These are phyloP conservation scores for Chernovozyma aurita DNA, from an alignment of 1,139 yeast species.

Conservation along the genomic window DNA sequence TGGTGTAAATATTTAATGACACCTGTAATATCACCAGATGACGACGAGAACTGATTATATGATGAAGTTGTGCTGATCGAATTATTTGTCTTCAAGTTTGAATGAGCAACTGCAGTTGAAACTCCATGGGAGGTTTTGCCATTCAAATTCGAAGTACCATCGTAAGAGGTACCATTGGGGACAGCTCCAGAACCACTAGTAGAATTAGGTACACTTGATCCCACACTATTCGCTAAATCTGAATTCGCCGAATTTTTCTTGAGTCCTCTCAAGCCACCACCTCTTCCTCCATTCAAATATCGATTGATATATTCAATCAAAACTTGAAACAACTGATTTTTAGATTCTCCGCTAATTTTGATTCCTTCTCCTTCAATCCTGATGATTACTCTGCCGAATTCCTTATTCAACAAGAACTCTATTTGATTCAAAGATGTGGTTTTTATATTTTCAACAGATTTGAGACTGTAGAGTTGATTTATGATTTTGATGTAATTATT, in stretches of 20 bases:
- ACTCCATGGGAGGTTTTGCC: no score
- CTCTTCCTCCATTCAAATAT: not conserved
- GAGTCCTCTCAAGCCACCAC: not conserved
- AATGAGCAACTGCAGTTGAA: no score
- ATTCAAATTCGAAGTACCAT: no score
- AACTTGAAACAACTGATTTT: slow-evolving; percentile 21
- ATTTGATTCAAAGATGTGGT: slow-evolving; percentile 25
- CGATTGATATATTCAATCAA: slow-evolving; percentile 7
- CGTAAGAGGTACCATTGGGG: no score
- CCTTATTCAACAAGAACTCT: slow-evolving; percentile 26
- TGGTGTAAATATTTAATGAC: slow-evolving; percentile 5
- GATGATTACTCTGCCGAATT: slow-evolving; percentile 16
- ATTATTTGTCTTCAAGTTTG: no score
- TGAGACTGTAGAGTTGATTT: slow-evolving; percentile 26
- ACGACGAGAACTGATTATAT: no score
- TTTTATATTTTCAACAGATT: slow-evolving; percentile 23
- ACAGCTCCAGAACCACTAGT: no score
- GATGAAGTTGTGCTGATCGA: no score
- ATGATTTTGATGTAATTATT: slow-evolving; percentile 29
- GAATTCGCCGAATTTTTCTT: no score
- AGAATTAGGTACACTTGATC: no score
- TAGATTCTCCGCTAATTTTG: slow-evolving; percentile 6
- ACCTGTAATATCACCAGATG: slow-evolving; percentile 3
- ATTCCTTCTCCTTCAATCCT: not conserved
- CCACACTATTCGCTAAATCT: no score